These are phyloP conservation scores for Musa acuminata DNA, from an alignment of 176 grass and related monocot genomes.

Conservation along the genomic window DNA sequence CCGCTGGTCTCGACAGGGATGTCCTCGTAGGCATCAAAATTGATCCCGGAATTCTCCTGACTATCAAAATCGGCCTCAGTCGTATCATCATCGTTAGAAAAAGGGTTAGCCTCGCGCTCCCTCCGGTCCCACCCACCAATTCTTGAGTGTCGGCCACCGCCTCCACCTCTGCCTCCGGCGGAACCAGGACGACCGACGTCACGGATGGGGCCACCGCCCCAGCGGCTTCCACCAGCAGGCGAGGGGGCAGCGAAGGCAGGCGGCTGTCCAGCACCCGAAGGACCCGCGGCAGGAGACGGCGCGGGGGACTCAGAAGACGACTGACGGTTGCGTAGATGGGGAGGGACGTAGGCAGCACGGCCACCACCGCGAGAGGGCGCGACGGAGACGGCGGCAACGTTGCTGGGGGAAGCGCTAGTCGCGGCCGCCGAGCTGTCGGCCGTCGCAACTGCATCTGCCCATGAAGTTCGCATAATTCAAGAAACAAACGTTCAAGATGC, in stretches of 20 bases:
- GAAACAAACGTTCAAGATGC: not conserved
- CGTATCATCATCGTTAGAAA: conserved; percentile 35
- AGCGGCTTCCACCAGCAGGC: conserved; percentile 26
- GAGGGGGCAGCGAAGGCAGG: conserved; percentile 15
- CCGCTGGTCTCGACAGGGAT: conserved; percentile 93
- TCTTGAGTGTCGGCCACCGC: conserved; percentile 39
- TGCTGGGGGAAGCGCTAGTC: conserved; percentile 20
- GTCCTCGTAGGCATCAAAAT: conserved; percentile 96
- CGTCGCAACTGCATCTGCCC: conserved; percentile 99
- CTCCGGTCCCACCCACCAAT: conserved; percentile 50
- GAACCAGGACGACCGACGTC: not conserved
- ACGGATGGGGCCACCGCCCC: conserved; percentile 21
- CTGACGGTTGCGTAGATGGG: conserved; percentile 59
- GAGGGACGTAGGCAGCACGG: conserved; percentile 62
- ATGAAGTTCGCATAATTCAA: conserved; percentile 99
- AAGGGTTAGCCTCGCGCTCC: conserved; percentile 72
- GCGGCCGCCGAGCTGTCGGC: conserved; percentile 86
- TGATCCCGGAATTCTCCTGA: conserved; percentile 51
- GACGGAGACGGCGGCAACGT: not conserved
- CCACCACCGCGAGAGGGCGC: conserved; percentile 19
- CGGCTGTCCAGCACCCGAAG: conserved; percentile 13
- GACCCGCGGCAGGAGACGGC: conserved; percentile 6
- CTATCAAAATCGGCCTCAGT: conserved; percentile 26
- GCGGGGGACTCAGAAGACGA: conserved; percentile 16
- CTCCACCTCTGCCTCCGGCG: conserved; percentile 18